These are phyloP conservation scores for Cryptosporidium baileyi DNA, from an alignment of 169 alveolate species.

Conservation along the genomic window DNA sequence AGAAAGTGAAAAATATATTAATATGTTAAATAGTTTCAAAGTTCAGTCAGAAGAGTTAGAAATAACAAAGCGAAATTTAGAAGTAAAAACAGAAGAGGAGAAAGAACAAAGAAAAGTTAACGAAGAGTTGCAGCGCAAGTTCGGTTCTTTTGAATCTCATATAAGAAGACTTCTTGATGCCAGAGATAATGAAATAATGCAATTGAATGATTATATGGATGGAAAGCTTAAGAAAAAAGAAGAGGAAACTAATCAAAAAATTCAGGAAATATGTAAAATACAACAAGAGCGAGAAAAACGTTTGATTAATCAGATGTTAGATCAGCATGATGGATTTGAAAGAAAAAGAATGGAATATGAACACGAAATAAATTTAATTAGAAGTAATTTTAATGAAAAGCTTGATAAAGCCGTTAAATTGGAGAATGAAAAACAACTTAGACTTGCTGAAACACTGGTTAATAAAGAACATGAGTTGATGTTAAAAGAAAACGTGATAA, in stretches of 20 bases:
- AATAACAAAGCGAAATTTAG: neutral
- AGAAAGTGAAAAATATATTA: conserved; percentile 38
- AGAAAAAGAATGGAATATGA: conserved; percentile 57
- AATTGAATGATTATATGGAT: conserved; percentile 66
- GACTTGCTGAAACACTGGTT: conserved; percentile 56
- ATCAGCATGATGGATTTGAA: conserved; percentile 70
- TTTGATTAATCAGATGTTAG: conserved; percentile 51
- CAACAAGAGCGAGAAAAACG: conserved; percentile 57
- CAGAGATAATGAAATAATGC: conserved; percentile 66
- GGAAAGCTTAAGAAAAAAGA: conserved; percentile 49
- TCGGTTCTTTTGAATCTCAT: conserved; percentile 61
- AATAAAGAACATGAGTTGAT: conserved; percentile 64
- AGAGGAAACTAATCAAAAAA: conserved; percentile 32
- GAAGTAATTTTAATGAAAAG: conserved; percentile 24
- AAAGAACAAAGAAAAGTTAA: conserved; percentile 31
- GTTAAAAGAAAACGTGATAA: conserved; percentile 36
- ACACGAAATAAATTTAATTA: conserved; percentile 33
- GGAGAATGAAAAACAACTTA: conserved; percentile 56
- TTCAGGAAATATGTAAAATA: conserved; percentile 56
- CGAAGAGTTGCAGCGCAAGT: conserved; percentile 28
- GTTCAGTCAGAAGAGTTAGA: conserved; percentile 34
- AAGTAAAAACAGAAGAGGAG: conserved; percentile 2
- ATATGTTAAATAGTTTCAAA: conserved; percentile 4
- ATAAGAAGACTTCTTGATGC: conserved; percentile 64
- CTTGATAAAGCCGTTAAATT: conserved; percentile 33